Base-by-base conservation (phyloP, 1,284 basidiomycete species). In the Ceratobasidium sp. region DNA sequence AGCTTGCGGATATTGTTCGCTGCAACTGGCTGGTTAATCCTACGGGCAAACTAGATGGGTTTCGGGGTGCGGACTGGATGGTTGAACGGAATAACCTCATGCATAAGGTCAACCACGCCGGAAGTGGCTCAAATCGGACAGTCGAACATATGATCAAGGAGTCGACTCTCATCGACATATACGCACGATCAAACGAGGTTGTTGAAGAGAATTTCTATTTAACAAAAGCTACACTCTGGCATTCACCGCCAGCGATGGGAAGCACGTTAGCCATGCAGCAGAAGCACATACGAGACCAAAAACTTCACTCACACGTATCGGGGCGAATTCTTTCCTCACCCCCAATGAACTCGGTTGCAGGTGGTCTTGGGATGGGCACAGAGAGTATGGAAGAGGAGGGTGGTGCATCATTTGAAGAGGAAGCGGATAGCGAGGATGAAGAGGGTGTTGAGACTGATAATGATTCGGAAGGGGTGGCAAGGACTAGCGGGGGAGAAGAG, bases 21-120 rank as follows among this genome's bases (percentile, higher is more conserved):
- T 76, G 77, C 19, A 80, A 82, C 44, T 80, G 81, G 75, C 66
- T 84, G 0, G 57, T 79, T 29, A 84, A 84, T 64, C 82, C 81
- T 1, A 82, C 81, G 0, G 83, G 82, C 0, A 80, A 80, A 37
- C 37, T 77, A 0, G 78, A 78, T 13, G 73, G 77, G 0, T 84
- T 82, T 68, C 77, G 81, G 1, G 81, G 71, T 2, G 70, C 81
- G 5, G 83, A 84, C 52, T 84, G 83, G 83, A 32, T 79, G 0
- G 75, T 83, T 9, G 83, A 84, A 57, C 68, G 79, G 2, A 80
- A 83, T 34, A 84, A 84, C 61, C 52, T 54, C 4, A 56, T 56
- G 67, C 67, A 69, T n/a, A 69, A 69, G 17, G 49, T 54, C 19
- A 54, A 40, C 32, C 67, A 69, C n/a, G 17, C 51, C 11, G 67